These are phyloP conservation scores for Xylariaceae sp. DNA, from an alignment of 2,329 filamentous ascomycete genomes.

Conservation along the genomic window DNA sequence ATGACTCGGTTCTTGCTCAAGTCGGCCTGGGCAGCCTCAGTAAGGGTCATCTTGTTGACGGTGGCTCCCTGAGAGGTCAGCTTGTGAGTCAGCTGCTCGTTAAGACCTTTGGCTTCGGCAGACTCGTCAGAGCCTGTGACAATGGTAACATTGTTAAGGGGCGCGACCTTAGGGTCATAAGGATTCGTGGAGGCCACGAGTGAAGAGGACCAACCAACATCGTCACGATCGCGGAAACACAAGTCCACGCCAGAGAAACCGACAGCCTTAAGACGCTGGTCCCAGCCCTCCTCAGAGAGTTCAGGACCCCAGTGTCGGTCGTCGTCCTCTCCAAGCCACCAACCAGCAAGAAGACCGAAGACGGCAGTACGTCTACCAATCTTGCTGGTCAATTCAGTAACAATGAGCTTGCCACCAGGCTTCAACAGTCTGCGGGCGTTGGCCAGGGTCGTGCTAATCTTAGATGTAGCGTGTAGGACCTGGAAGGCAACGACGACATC, in stretches of 20 bases:
- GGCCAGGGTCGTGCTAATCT: constrained; percentile 26
- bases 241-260: constrained; percentile 29
- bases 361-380: constrained; percentile 29
- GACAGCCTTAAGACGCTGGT: constrained; percentile 25
- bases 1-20: constrained; percentile 26
- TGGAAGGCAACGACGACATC: constrained; percentile 33
- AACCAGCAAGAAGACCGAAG: constrained; percentile 31
- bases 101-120: constrained; percentile 19
- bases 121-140: constrained; percentile 22
- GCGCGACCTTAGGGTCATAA: constrained; percentile 16
- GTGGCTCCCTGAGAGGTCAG: constrained; percentile 20
- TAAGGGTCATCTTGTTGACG: constrained; percentile 23
- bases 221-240: constrained; percentile 28
- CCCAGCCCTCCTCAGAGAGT: constrained; percentile 28
- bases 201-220: constrained; percentile 27
- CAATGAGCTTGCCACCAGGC: constrained; percentile 31
- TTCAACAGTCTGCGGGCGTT: constrained; percentile 28
- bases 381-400: constrained; percentile 29
- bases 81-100: constrained; percentile 21
- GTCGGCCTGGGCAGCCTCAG: constrained; percentile 19
- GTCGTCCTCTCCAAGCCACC: constrained; percentile 32
- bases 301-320: constrained; percentile 28
- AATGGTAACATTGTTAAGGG: constrained; percentile 25
- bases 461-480: constrained; percentile 31
- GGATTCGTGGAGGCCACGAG: constrained; percentile 27